These are phyloP conservation scores for Austroboletus niveus DNA, from an alignment of 1,284 basidiomycete genomes.

Conservation along the genomic window DNA sequence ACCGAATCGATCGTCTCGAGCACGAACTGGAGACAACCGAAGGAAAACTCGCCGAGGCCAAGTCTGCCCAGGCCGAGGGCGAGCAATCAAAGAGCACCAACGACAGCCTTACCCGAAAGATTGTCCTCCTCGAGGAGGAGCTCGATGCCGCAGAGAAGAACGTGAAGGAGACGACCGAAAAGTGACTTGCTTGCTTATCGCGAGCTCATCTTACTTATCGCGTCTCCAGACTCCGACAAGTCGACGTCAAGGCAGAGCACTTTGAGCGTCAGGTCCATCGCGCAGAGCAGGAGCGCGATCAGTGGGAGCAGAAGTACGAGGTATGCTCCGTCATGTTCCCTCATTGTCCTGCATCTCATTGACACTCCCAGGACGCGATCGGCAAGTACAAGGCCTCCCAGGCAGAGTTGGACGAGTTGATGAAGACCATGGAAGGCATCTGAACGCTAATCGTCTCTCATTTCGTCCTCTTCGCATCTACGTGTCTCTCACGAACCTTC, in stretches of 20 bases:
- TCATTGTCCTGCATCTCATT: constrained; percentile 3
- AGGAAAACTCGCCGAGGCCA: constrained; percentile 67
- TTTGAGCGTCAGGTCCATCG: constrained; percentile 92
- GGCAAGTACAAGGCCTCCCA: constrained; percentile 78
- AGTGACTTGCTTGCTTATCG: constrained; percentile 56
- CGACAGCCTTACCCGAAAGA: constrained; percentile 82
- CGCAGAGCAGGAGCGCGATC: constrained; percentile 89
- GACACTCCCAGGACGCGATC: constrained; percentile 60
- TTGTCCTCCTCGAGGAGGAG: constrained; percentile 92
- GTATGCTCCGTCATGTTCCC: constrained; percentile 42
- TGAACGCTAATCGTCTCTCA: constrained; percentile 37
- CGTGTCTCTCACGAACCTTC: constrained; percentile 10
- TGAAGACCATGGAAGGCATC: constrained; percentile 77
- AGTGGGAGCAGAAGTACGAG: constrained; percentile 95
- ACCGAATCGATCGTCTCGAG: constrained; percentile 74
- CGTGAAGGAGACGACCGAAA: constrained; percentile 94
- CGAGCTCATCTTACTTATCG: constrained; percentile 10
- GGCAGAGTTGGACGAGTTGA: constrained; percentile 87
- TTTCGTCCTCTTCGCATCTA: constrained; percentile 9
- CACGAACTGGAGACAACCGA: constrained; percentile 78
- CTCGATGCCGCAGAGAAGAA: constrained; percentile 96
- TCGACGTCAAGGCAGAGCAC: constrained; percentile 99
- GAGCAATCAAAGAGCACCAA: constrained; percentile 74
- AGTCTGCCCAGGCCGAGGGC: constrained; percentile 69
- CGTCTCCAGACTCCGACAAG: constrained; percentile 80